A percentile compares a stretch with the other conserved stretches of the same genome.
phyloP scores from a whole-genome alignment of 345 rosid genomes.

The Corymbia maculata region DNA sequence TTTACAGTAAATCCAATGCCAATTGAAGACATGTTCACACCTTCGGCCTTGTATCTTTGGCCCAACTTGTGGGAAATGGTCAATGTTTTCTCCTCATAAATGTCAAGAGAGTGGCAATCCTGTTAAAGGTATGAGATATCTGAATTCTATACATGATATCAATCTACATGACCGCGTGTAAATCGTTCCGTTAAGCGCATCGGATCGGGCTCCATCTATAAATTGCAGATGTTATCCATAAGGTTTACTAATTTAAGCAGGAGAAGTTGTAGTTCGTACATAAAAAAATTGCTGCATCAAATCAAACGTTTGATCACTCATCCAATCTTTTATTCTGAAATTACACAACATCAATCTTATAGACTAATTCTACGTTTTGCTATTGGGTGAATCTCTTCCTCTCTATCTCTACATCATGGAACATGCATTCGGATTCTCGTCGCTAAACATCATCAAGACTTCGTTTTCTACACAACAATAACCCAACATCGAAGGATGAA shows the following conservation, averaged over 20 bases:
- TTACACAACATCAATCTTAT: neutral
- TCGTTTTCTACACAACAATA: constrained; percentile 8
- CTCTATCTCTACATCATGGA: constrained; percentile 15
- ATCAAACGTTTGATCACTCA: neutral
- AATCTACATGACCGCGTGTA: neutral
- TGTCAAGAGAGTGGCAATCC: neutral
- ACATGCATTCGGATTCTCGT: constrained; percentile 72
- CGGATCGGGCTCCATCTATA: neutral
- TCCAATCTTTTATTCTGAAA: neutral
- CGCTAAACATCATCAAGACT: constrained; percentile 38
- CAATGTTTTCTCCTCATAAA: neutral
- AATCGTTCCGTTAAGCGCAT: neutral
- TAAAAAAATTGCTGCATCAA: neutral
- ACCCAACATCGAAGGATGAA: neutral
- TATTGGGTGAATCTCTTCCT: neutral
- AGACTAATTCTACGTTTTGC: neutral
- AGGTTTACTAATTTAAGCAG: neutral
- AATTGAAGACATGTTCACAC: neutral
- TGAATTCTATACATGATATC: neutral
- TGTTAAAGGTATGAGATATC: neutral
- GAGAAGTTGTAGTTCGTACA: neutral
- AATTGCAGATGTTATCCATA: neutral
- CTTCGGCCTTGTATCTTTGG: neutral
- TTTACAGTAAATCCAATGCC: neutral
- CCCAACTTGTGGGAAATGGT: neutral